phyloP scores from a whole-genome alignment of 1,284 basidiomycete species.

The Pseudomicrostroma phylloplanum region DNA sequence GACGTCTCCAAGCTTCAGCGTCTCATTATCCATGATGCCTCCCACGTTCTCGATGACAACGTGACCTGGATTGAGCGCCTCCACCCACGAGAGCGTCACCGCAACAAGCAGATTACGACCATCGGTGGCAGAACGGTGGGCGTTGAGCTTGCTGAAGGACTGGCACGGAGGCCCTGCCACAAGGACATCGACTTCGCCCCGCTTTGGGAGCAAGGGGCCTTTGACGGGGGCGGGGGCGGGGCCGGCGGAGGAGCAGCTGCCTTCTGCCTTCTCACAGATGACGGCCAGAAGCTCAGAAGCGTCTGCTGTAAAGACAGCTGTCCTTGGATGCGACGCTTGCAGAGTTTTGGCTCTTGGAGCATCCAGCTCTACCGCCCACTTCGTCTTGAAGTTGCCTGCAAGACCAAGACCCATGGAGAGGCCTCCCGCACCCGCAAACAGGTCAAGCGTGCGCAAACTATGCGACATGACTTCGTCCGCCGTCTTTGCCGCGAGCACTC shows the following conservation, averaged over 20 bases:
- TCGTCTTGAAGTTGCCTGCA: background rate
- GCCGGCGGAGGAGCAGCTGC: background rate
- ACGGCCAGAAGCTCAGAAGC: background rate
- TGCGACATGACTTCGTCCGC: background rate
- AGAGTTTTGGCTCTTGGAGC: background rate
- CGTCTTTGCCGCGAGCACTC: background rate
- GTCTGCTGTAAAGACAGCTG: background rate
- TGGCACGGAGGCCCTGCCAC: background rate
- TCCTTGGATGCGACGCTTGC: background rate
- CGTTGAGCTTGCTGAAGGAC: background rate
- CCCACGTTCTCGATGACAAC: slow-evolving; percentile 3
- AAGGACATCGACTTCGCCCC: background rate
- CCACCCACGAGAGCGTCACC: background rate
- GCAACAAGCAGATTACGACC: background rate
- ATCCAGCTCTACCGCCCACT: slow-evolving; percentile 3
- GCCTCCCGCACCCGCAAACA: background rate
- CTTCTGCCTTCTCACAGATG: too few relatives aligned
- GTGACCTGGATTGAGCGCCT: background rate
- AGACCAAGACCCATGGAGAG: background rate
- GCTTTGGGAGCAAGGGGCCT: background rate
- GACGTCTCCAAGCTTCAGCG: background rate
- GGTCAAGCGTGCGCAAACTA: background rate
- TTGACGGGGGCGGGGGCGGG: background rate
- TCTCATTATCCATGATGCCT: background rate
- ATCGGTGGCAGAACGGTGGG: background rate